Evolutionary conservation across 2,329 filamentous ascomycete genomes (phyloP).

Genomic region (Monilinia vaccinii-corymbosi): DNA sequence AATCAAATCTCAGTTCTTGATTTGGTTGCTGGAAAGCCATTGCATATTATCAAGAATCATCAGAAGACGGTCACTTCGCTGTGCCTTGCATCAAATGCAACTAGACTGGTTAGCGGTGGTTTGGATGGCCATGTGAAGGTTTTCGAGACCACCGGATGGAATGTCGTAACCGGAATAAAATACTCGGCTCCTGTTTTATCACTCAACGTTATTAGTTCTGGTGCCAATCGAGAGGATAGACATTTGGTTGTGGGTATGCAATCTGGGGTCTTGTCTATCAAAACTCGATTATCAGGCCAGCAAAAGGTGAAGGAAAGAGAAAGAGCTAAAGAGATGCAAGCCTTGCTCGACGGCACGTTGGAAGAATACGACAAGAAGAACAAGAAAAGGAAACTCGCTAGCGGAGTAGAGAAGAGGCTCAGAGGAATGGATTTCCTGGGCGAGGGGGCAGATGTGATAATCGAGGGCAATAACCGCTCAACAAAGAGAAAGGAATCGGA

Average conservation of each 20-base stretch:
- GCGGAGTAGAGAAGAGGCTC: conserved; percentile 48
- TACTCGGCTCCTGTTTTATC: conserved; percentile 88
- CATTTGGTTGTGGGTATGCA: conserved; percentile 94
- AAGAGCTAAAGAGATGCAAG: conserved; percentile 76
- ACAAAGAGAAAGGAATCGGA: conserved; percentile 43
- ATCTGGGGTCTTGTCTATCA: conserved; percentile 82
- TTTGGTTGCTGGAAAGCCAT: conserved; percentile 78
- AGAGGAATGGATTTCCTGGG: conserved; percentile 72
- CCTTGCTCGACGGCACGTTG: conserved; percentile 67
- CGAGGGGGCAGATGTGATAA: conserved; percentile 79
- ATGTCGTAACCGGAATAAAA: conserved; percentile 89
- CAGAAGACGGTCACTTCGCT: conserved; percentile 95
- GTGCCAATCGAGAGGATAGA: conserved; percentile 67
- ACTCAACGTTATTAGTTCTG: conserved; percentile 63
- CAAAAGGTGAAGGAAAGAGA: conserved; percentile 70
- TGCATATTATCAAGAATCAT: conserved; percentile 84
- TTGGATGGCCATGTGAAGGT: conserved; percentile 96
- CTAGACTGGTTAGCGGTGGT: conserved; percentile 75
- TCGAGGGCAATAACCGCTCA: conserved; percentile 59
- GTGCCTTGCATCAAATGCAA: conserved; percentile 69
- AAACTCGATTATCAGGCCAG: conserved; percentile 76
- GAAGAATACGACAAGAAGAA: conserved; percentile 67
- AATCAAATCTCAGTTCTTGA: conserved; percentile 88
- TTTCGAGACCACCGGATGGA: conserved; percentile 90
- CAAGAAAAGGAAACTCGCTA: conserved; percentile 55